Base-by-base conservation (phyloP, 371 early-diverging fungal genomes). In the Apophysomyces sp. region DNA sequence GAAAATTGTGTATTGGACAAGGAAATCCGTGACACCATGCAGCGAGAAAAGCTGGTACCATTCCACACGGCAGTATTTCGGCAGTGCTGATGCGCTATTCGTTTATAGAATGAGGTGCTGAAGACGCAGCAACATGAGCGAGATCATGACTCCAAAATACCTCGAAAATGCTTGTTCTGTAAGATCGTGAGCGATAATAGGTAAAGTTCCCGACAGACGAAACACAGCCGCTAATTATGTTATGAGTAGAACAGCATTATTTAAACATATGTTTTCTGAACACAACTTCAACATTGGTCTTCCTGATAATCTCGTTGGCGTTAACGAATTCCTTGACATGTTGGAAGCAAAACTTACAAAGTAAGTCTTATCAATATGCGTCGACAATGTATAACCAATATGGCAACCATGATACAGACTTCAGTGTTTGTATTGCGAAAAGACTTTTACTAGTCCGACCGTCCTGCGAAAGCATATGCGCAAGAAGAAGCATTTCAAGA, bases 401-500 rank as follows among this genome's bases (percentile, higher is more conserved):
- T 44, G 13, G 27, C n/a, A 24, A 51, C 2, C 26, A 7, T 9
- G 21, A 44, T 13, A 15, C 65, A 90, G 88, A 44, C 82, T 92
- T 27, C 91, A 93, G 65, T 98, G 98, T 63, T 73, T 97, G 28
- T 97, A 96, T 72, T 98, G 98, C 71, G 97, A 98, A 77, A 93
- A 93, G 77, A 88, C 82, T 4, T 98, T 96, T 73, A 94, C 93
- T 12, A 88, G 90, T 26, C 81, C 89, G 6, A 89, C 92, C 0
- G 94, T 94, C 9, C 82, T 98, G 56, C 89, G 97, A 57, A 93
- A 94, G 73, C 98, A 98, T 64, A 96, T 98, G 97, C 90, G 97
- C 67, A 98, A 98, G 82, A 98, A 98, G 91, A 96, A 95, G 84
- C 97, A 97, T 73, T 97, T 97, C 78, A 93, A 93, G 81, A 94